Conservation (phyloP, 371 early-diverging fungal species). For the Mortierella sp. region DNA sequence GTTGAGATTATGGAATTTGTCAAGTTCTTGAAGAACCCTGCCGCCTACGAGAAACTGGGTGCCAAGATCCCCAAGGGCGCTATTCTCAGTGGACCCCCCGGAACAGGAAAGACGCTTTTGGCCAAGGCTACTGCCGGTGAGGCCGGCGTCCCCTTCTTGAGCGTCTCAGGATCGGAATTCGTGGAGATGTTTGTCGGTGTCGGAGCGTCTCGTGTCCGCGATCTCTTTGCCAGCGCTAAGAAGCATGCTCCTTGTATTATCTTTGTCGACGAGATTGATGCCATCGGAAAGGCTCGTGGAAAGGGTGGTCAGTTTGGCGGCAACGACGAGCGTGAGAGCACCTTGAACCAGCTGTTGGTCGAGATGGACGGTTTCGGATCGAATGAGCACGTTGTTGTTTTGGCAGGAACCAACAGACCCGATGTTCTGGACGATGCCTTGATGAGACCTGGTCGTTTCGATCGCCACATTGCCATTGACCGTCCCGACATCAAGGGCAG, state of each 20-base stretch:
- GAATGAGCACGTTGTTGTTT: constrained; percentile 93
- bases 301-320: constrained; percentile 92
- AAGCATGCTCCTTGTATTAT: constrained; percentile 99
- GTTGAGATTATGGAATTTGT: constrained; percentile 99
- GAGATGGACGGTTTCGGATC: constrained; percentile 99
- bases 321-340: constrained; percentile 99
- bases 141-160: constrained; percentile 97
- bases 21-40: constrained; percentile 99
- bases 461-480: constrained; percentile 98
- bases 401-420: constrained; percentile 96
- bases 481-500: constrained; percentile 98
- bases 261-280: constrained; percentile 99
- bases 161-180: constrained; percentile 98
- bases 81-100: constrained; percentile 99
- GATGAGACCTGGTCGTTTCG: constrained; percentile 99
- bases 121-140: constrained; percentile 99
- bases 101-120: constrained; percentile 98
- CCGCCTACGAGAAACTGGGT: constrained; percentile 95
- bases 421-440: constrained; percentile 95
- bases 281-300: constrained; percentile 98
- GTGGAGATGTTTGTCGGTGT: constrained; percentile 99
- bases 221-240: constrained; percentile 97
- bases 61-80: constrained; percentile 99
- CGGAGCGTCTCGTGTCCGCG: constrained; percentile 97
- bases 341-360: constrained; percentile 98